Evolutionary conservation across 306 rosid genomes (phyloP), one percentile per base, ranked within the genome.

Genomic region (Citrullus amarus): DNA sequence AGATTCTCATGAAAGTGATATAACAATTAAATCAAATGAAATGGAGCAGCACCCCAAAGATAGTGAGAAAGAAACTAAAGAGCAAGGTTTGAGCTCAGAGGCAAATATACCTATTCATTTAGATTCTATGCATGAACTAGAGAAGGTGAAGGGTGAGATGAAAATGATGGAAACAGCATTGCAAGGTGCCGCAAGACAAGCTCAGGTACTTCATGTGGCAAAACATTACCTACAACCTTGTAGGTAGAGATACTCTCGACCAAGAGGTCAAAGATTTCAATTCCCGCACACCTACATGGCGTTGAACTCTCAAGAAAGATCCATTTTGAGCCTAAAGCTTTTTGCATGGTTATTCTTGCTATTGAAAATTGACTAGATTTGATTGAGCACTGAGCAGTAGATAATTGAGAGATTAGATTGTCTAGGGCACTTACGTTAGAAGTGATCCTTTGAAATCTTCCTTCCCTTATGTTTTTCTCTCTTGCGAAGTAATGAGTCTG

Each of bases 181-280:
- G 82, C 99, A 81, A 88, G 99, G 98, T 78, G 99, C 99, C 74
- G 99, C 98, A 80, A 93, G 94, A 85, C 99, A 96, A 75, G 94
- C 99, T 81, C 99, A 96, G 98, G 99, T 93, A 88, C 79, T 82
- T 78, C 83, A 61, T 38, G 55, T 69, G 59, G 79, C 75, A 68
- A 67, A 25, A 67, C 34, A 22, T 46, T 65, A 79, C 80, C 43
- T 80, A 25, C 25, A 38, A 75, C 82, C 48, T 46, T 76, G 79
- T 74, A 34, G 28, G 41, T 74, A 67, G 54, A 78, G 79, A 62
- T 62, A 32, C 18, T 61, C 41, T 61, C 2, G 34, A 4, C 15
- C 15, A 36, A 36, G 61, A 61, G 39, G 18, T 30, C 43, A 15
- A n/a, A 62, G 68, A 14, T 62, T 62, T 36, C 0, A 14, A 62